A percentile compares a stretch with the other conserved stretches of the same genome.
These are phyloP conservation scores for Rhodosorus marinus DNA, from an alignment of 23 red algal species.

Conservation along the genomic window DNA sequence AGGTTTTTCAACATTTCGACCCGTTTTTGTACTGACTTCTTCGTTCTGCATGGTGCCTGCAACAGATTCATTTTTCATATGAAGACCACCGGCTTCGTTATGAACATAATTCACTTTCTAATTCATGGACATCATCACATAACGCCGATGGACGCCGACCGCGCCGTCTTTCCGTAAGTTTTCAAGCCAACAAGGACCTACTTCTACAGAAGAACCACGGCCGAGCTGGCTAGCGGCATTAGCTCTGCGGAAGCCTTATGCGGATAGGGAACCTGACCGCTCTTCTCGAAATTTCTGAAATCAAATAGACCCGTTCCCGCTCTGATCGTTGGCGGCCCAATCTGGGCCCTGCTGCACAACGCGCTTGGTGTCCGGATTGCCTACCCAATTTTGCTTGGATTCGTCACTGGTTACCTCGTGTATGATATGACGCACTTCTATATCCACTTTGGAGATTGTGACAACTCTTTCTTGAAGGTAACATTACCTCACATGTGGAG, in stretches of 20 bases:
- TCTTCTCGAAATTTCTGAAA: too few relatives aligned
- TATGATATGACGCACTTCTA: constrained; percentile 99
- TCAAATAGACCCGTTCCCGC: too few relatives aligned
- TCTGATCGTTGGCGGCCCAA: constrained; percentile 41
- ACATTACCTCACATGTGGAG: too few relatives aligned
- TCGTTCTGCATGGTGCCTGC: too few relatives aligned
- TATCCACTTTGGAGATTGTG: constrained; percentile 63
- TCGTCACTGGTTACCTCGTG: constrained; percentile 60
- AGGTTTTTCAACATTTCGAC: too few relatives aligned
- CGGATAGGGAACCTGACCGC: too few relatives aligned
- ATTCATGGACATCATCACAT: constrained; percentile 98
- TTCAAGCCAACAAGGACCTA: too few relatives aligned
- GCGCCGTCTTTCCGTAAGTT: constrained; percentile 84
- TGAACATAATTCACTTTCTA: constrained; percentile 91
- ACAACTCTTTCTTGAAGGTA: constrained; percentile 40
- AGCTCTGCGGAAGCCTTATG: too few relatives aligned
- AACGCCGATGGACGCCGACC: constrained; percentile 84
- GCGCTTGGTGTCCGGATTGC: constrained; percentile 22
- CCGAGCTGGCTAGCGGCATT: too few relatives aligned
- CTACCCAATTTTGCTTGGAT: constrained; percentile 64
- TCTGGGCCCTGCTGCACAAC: constrained; percentile 37
- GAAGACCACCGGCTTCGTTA: constrained; percentile 39
- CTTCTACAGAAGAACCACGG: too few relatives aligned
- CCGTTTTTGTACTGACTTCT: too few relatives aligned
- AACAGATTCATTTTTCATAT: too few relatives aligned